Evolutionary conservation across 2,329 filamentous ascomycete species (phyloP), one percentile per base, ranked within the genome.

Genomic region (Colletotrichum costaricense): DNA sequence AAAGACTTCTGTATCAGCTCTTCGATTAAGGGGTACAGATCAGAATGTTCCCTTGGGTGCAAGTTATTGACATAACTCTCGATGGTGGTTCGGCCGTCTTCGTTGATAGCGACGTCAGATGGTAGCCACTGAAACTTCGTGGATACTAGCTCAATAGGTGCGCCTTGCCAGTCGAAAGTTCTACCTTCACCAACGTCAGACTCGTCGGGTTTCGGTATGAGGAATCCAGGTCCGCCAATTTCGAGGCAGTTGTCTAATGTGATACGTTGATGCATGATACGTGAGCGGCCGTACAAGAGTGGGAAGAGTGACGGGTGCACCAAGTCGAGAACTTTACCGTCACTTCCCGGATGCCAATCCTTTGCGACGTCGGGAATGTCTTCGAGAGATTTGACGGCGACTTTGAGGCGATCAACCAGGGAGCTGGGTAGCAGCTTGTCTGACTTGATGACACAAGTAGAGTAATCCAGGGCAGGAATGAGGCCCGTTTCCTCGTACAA

Each of bases 231-330:
- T 6, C 83, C 80, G 58, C 81, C 82, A 58, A 78, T 66, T 0
- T 79, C 73, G 4, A 87, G 77, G 7, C 82, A 82, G 57, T 82
- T 75, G 3, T 78, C 67, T 1, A 90, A 75, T 4, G 85, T 82
- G 58, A 84, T 79, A 2, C 75, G 74, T 54, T 73, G 76, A 55
- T 81, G 62, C 1, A 82, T 56, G 19, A 82, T 76, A 3, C 83
- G 82, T 2, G 85, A 86, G 16, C 80, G 79, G 0, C 88, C 89
- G 75, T 89, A 91, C 1, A 89, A 78, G 0, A 93, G 79, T 0
- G 91, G 90, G 75, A 87, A 93, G 6, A 93, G 82, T 0, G 90
- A 93, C 1, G 91, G 91, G 75, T 93, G 87, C 5, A 93, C 86
- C 1, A 93, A 81, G 77, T 93, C 88, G 0, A 91, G 86, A 1